Conservation (phyloP, 2,329 filamentous ascomycete species). For the Exserohilum rostratum region DNA sequence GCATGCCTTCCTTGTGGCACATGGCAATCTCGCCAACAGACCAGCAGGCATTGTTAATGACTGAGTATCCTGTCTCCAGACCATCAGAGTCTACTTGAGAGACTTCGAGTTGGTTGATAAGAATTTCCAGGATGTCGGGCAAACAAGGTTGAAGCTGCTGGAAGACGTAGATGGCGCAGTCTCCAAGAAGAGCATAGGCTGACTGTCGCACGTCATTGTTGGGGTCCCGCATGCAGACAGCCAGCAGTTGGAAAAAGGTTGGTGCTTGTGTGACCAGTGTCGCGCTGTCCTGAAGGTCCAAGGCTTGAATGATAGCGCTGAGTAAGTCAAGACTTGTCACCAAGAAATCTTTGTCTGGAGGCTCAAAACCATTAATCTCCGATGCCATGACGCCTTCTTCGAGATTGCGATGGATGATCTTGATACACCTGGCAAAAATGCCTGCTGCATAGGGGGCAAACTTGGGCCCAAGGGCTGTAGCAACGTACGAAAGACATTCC, state of each 20-base stretch:
- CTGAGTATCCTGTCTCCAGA: conserved; percentile 83
- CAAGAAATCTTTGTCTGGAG: conserved; percentile 94
- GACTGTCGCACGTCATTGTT: conserved; percentile 95
- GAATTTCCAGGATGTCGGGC: conserved; percentile 73
- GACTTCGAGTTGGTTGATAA: conserved; percentile 88
- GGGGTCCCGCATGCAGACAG: conserved; percentile 89
- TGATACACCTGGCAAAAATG: conserved; percentile 86
- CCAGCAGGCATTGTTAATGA: conserved; percentile 99
- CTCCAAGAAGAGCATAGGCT: conserved; percentile 90
- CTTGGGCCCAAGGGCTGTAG: conserved; percentile 78
- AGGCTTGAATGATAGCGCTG: conserved; percentile 89
- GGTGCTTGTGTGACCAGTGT: conserved; percentile 77
- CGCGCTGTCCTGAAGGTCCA: conserved; percentile 74
- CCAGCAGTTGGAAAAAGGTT: conserved; percentile 86
- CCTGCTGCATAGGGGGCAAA: conserved; percentile 86
- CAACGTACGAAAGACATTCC: conserved; percentile 96
- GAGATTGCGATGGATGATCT: conserved; percentile 89
- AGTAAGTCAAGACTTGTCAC: conserved; percentile 93
- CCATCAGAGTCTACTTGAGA: conserved; percentile 72
- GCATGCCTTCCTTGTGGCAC: conserved; percentile 73
- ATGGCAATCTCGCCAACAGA: conserved; percentile 91
- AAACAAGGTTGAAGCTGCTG: conserved; percentile 77
- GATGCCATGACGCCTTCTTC: conserved; percentile 76
- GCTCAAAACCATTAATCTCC: conserved; percentile 71
- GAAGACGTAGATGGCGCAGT: conserved; percentile 93